Conservation (phyloP, 164 flowering plant genomes). For the Brasenia schreberi region DNA sequence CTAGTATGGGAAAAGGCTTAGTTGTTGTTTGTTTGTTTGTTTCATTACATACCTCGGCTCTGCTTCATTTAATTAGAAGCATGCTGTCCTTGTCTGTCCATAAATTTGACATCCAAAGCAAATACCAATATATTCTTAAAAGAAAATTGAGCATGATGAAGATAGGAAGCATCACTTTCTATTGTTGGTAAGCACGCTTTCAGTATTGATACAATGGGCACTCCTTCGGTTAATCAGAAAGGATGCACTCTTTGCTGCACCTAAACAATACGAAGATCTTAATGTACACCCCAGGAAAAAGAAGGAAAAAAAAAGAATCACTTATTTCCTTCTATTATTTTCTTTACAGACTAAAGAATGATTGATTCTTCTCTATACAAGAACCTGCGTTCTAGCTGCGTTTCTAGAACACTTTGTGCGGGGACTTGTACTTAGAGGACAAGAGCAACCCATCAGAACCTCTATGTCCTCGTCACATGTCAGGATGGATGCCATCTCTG, state of each 20-base stretch:
- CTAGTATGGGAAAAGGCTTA: no score
- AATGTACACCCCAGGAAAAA: background rate
- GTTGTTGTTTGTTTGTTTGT: no score
- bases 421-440: slow-evolving; percentile 4
- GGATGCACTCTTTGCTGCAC: background rate
- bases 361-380: slow-evolving; percentile 1
- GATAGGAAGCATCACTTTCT: no score
- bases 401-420: slow-evolving; percentile 7
- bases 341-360: background rate
- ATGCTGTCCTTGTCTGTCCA: no score
- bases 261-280: background rate
- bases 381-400: slow-evolving; percentile 7
- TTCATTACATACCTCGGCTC: no score
- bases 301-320: no score
- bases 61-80: no score
- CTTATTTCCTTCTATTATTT: background rate
- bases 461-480: slow-evolving; percentile 13
- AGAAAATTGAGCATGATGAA: no score
- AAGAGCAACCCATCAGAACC: slow-evolving; percentile 11
- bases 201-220: background rate
- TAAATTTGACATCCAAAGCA: no score
- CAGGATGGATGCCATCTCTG: slow-evolving; percentile 9
- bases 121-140: no score
- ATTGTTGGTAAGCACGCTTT: no score
- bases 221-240: background rate